phyloP scores from a whole-genome alignment of 2,329 filamentous ascomycete species.

The Colletotrichum acutatum region DNA sequence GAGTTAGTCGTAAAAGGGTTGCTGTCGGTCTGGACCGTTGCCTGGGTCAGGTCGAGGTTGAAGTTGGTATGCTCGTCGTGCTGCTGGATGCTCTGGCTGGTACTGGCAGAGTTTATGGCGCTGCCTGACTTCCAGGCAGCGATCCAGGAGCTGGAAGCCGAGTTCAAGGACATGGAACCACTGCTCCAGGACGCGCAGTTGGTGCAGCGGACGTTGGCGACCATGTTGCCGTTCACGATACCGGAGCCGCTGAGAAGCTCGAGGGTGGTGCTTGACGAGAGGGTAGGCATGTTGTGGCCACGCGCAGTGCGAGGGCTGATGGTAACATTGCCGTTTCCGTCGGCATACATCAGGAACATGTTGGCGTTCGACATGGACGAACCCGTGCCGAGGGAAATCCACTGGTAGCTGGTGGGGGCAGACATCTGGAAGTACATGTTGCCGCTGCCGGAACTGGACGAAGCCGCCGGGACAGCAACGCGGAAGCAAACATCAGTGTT shows the following conservation, averaged over 20 bases:
- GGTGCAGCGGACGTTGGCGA: conserved; percentile 67
- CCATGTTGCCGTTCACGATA: conserved; percentile 61
- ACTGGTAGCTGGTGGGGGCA: conserved; percentile 63
- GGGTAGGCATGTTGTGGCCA: conserved; percentile 58
- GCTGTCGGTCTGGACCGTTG: conserved; percentile 56
- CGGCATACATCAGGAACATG: conserved; percentile 72
- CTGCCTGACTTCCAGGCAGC: conserved; percentile 63
- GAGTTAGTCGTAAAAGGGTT: conserved; percentile 59
- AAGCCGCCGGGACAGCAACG: conserved; percentile 64
- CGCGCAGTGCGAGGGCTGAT: conserved; percentile 65
- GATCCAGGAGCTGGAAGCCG: conserved; percentile 59
- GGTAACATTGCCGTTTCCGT: conserved; percentile 69
- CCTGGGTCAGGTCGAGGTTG: conserved; percentile 59
- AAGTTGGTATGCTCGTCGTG: conserved; percentile 60
- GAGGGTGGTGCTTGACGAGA: conserved; percentile 56
- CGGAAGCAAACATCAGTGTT: conserved; percentile 59
- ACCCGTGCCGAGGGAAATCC: conserved; percentile 70
- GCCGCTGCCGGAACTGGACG: conserved; percentile 59
- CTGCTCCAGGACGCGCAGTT: conserved; percentile 62
- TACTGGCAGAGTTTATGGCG: conserved; percentile 56
- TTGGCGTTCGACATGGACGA: conserved; percentile 64
- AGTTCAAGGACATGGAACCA: conserved; percentile 54
- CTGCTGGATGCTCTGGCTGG: conserved; percentile 51
- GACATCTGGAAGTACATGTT: conserved; percentile 71
- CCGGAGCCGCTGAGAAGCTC: conserved; percentile 70